Evolutionary conservation across 1,284 basidiomycete genomes (phyloP), one percentile per base, ranked within the genome.

Genomic region (Sporisorium iseilematis-ciliati): DNA sequence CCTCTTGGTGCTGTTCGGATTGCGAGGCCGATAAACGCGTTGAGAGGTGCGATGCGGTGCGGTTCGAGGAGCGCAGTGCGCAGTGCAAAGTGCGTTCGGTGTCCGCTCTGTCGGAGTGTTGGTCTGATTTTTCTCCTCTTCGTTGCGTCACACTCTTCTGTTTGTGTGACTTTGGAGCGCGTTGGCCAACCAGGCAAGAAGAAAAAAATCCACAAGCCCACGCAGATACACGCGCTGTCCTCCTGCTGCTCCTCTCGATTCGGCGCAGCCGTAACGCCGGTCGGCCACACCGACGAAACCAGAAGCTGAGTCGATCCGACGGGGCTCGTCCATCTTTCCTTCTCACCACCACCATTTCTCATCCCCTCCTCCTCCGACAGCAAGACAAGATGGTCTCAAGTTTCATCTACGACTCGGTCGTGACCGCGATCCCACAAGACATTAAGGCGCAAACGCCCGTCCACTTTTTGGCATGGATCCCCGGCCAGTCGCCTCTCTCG

Each of bases 401-500:
- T 52, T 14, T 63, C 38, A 68, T 76, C 58, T 76, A 76, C 69
- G 74, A 76, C 49, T 35, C 74, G 43, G 58, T 76, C 56, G 69
- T 65, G 35, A 61, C 67, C 41, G 67, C 61, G 29, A 65, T 75
- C 42, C 73, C 73, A 38, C 64, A 49, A 41, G 33, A 53, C 57
- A 55, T 75, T 57, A 70, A 67, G 57, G 43, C 31, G 25, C 48
- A 75, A 18, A 67, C 64, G 12, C 67, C 73, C n/a, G 52, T 65
- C 49, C 72, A 62, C 57, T 41, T 71, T 23, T 61, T 76, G 45
- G 66, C 68, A 57, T 83, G 80, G 79, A 50, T 77, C 14, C 71
- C 76, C 3, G 81, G 79, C 26, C 38, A 72, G 41, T 81, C 82
- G 38, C 83, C 83, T 23, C 49, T 82, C 58, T 82, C 79, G 31